phyloP scores from a whole-genome alignment of 768 basidiomycete species.

The Termitomyces sp. region DNA sequence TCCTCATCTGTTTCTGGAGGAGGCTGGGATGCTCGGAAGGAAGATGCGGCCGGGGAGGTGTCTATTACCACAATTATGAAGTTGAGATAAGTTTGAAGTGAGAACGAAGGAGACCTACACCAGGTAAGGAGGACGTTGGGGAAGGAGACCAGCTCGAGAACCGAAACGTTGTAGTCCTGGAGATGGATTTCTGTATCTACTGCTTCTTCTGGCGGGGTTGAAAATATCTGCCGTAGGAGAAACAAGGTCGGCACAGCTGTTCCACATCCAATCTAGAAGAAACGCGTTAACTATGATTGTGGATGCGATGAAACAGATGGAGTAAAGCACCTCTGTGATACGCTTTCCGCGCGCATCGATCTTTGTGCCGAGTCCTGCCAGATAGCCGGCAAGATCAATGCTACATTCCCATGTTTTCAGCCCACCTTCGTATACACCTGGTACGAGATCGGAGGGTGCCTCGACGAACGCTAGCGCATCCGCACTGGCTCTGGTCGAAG shows the following conservation, averaged over 20 bases:
- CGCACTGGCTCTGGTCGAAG: neutral
- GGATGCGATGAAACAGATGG: too few species aligned
- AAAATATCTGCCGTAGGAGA: conserved; percentile 62
- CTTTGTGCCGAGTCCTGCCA: conserved; percentile 33
- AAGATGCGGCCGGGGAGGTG: conserved; percentile 51
- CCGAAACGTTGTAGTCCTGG: conserved; percentile 89
- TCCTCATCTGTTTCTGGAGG: conserved; percentile 8
- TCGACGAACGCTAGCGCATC: conserved; percentile 59
- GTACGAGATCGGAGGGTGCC: conserved; percentile 85
- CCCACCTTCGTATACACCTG: conserved; percentile 93
- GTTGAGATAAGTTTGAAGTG: neutral
- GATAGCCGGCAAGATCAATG: conserved; percentile 75
- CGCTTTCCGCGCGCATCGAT: conserved; percentile 40
- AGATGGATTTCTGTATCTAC: conserved; percentile 57
- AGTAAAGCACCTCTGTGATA: conserved; percentile 63
- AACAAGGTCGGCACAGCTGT: conserved; percentile 83
- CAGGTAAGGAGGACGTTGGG: conserved; percentile 78
- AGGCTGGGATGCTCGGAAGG: conserved; percentile 32
- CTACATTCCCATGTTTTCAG: conserved; percentile 98
- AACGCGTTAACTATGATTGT: neutral
- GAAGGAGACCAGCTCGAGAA: conserved; percentile 73
- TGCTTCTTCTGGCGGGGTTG: conserved; percentile 10
- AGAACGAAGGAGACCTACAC: conserved; percentile 51
- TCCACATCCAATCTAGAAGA: conserved; percentile 81
- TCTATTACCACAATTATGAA: conserved; percentile 35